Evolutionary conservation across 345 rosid genomes (phyloP).

Genomic region (Raphanus sativus): DNA sequence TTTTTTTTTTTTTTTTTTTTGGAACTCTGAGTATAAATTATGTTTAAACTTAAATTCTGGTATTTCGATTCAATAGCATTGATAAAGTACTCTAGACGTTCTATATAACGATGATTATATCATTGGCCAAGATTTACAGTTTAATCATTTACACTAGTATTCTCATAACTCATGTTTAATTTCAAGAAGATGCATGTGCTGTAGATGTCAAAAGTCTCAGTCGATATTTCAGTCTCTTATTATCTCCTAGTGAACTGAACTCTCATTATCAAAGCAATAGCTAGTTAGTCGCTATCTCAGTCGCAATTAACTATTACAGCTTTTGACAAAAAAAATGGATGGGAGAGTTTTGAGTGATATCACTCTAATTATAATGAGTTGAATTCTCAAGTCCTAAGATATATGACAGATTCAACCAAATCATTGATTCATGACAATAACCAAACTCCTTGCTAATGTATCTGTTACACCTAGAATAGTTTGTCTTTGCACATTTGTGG

Average conservation of each 20-base stretch:
- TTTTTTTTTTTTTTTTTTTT: too few relatives aligned
- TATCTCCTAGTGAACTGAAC: neutral
- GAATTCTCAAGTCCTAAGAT: conserved; percentile 8
- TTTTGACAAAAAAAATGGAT: neutral
- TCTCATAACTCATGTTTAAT: neutral
- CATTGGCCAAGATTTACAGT: neutral
- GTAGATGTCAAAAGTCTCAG: neutral
- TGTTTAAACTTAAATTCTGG: too few relatives aligned
- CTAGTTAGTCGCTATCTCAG: conserved; percentile 19
- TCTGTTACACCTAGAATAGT: neutral
- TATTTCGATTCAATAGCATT: too few relatives aligned
- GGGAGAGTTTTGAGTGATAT: neutral
- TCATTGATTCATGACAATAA: neutral
- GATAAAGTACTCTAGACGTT: too few relatives aligned
- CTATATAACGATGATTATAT: neutral
- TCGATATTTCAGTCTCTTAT: neutral
- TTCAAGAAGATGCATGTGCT: neutral
- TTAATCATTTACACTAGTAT: neutral
- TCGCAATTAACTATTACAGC: neutral
- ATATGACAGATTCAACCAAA: neutral
- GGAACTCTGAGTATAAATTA: too few relatives aligned
- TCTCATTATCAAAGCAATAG: conserved; percentile 24
- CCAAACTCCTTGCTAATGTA: neutral
- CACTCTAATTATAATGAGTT: conserved; percentile 1
- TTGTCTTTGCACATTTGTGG: neutral